Base-by-base conservation (phyloP, 177 flowering plant genomes). In the Vitis hybrid region DNA sequence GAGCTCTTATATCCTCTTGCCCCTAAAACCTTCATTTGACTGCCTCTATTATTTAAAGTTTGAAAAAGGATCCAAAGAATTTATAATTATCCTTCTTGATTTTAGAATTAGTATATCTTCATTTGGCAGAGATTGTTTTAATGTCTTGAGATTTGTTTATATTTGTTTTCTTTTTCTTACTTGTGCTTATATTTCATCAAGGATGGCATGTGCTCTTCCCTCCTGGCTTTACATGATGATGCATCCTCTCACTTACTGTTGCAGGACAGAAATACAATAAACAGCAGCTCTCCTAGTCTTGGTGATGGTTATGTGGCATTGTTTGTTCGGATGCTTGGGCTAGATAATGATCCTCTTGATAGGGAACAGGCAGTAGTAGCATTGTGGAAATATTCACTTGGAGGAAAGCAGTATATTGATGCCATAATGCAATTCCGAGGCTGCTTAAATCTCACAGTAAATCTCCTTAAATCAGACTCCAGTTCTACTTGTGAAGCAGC, bases 301-400 rank as follows among this genome's bases (percentile, higher is more conserved):
- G 81, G 82, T 63, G 90, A 86, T 69, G 77, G 85, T 65, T 85
- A 87, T 74, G 84, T 94, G 59, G 79, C 90, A 72, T 72, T 90
- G 78, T 88, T 92, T 79, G 81, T 92, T 62, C 83, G 91, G 74
- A 89, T 89, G 96, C 96, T 94, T 75, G 97, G 97, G 62, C 65
- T 88, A 51, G 97, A 89, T 77, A 75, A 94, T 72, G 93, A 87
- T 77, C 90, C 88, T 58, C 85, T 83, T 64, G 93, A 90, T 75
- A 85, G 97, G 75, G 98, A 94, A 72, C 89, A 84, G 52, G 97
- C 93, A 62, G 79, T 92, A 51, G 74, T 74, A 55, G 87, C 94
- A 20, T 78, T 94, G 7, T 92, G 97, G 97, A 88, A 86, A 72
- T 92, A 90, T 71, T 85, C 93, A 19, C 82, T 84, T 20, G 91